These are phyloP conservation scores for Fusarium protoensiforme DNA, from an alignment of 2,329 filamentous ascomycete genomes.

Conservation along the genomic window DNA sequence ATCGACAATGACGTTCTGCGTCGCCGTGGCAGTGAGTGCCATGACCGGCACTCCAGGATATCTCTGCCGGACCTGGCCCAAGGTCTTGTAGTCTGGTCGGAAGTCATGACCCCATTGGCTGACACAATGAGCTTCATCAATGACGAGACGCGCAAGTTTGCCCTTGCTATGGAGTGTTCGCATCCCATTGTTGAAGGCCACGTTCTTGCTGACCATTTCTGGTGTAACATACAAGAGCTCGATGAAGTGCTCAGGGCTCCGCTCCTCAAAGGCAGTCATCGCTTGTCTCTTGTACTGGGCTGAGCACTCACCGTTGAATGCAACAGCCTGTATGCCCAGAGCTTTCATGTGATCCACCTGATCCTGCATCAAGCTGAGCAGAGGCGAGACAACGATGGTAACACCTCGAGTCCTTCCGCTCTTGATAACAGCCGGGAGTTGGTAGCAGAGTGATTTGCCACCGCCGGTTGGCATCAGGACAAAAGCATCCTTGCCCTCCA, in stretches of 20 bases:
- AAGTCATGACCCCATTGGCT: slow-evolving; percentile 99
- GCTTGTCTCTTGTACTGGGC: slow-evolving; percentile 72
- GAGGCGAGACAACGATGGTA: slow-evolving; percentile 92
- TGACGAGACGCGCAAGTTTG: slow-evolving; percentile 89
- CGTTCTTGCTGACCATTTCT: slow-evolving; percentile 92
- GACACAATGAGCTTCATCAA: slow-evolving; percentile 99
- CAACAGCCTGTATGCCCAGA: slow-evolving; percentile 80
- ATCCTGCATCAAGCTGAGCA: slow-evolving; percentile 97
- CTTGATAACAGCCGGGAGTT: slow-evolving; percentile 86
- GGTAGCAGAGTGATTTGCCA: slow-evolving; percentile 96
- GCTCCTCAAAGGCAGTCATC: slow-evolving; percentile 70
- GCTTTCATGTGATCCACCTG: slow-evolving; percentile 86
- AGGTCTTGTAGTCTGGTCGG: slow-evolving; percentile 90
- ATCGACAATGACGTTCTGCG: slow-evolving; percentile 90
- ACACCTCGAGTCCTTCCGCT: slow-evolving; percentile 86
- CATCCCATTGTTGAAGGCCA: slow-evolving; percentile 73
- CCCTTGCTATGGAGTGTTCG: slow-evolving; percentile 73
- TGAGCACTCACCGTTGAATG: slow-evolving; percentile 83
- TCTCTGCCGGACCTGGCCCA: slow-evolving; percentile 77
- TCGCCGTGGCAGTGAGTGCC: slow-evolving; percentile 95
- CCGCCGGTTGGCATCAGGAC: slow-evolving; percentile 98
- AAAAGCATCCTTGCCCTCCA: slow-evolving; percentile 89
- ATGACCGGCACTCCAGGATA: slow-evolving; percentile 89
- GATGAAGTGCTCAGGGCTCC: slow-evolving; percentile 78
- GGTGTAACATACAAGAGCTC: slow-evolving; percentile 95